These are phyloP conservation scores for Leccinellum rugosiceps DNA, from an alignment of 768 basidiomycete genomes.

Conservation along the genomic window DNA sequence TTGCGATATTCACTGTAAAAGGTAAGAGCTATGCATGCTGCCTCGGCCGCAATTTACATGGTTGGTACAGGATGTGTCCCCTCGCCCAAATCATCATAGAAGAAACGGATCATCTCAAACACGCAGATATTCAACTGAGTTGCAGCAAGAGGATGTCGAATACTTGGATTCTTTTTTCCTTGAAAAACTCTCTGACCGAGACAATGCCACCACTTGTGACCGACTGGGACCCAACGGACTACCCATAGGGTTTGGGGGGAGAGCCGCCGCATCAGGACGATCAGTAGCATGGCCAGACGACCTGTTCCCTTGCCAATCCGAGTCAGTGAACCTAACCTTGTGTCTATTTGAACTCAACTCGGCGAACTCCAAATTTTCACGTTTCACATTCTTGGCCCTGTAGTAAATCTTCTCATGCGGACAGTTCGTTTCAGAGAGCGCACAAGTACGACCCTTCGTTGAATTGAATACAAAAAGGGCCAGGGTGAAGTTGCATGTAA, in stretches of 20 bases:
- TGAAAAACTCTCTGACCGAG: constrained; percentile 1
- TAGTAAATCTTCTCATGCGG: background rate
- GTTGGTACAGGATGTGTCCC: constrained; percentile 42
- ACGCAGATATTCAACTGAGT: constrained; percentile 55
- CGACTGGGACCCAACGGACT: constrained; percentile 7
- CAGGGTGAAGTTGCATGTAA: background rate
- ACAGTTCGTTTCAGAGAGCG: background rate
- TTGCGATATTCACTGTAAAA: constrained; percentile 64
- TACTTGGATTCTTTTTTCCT: constrained; percentile 38
- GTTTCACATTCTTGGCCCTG: background rate
- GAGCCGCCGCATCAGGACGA: background rate
- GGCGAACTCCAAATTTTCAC: background rate
- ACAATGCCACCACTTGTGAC: constrained; percentile 1
- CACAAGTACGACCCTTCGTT: background rate
- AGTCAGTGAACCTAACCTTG: constrained; percentile 23
- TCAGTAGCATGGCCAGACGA: background rate
- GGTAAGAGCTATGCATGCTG: constrained; percentile 34
- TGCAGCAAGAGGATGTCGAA: constrained; percentile 47
- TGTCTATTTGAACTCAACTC: background rate
- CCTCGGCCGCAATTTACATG: background rate
- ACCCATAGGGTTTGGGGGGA: constrained; percentile 6
- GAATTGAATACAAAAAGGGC: background rate
- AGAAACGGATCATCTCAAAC: constrained; percentile 55
- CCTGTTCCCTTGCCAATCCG: constrained; percentile 5
- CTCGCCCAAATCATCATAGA: constrained; percentile 60